Conservation (phyloP, 441 rosid genomes). For the Lepidium campestre region DNA sequence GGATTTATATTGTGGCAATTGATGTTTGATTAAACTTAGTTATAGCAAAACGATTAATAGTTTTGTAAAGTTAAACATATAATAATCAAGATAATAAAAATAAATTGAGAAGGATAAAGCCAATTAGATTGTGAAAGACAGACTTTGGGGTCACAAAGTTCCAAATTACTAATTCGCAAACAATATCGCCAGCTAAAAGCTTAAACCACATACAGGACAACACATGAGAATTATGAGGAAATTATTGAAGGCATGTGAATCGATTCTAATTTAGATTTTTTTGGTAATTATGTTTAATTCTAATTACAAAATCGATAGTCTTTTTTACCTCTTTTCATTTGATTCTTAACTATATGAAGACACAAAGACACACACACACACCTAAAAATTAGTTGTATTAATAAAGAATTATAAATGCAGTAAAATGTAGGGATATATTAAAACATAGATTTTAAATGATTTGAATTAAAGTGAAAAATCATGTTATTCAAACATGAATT, state of each 20-base stretch:
- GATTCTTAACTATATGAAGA: not conserved
- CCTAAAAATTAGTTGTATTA: too few species aligned
- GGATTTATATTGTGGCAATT: too few species aligned
- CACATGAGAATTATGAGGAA: not conserved
- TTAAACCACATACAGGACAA: not conserved
- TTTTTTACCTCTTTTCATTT: not conserved
- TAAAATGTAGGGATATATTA: too few species aligned
- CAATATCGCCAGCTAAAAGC: not conserved
- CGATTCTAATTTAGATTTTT: not conserved
- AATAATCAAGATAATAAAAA: not conserved
- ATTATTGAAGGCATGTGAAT: conserved; percentile 9
- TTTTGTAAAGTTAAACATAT: not conserved
- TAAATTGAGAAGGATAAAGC: not conserved
- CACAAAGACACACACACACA: too few species aligned
- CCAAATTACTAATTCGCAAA: not conserved
- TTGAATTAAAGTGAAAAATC: too few species aligned
- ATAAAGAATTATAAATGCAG: too few species aligned
- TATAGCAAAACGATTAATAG: too few species aligned
- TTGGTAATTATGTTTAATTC: not conserved
- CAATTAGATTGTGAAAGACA: not conserved
- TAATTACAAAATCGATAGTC: not conserved
- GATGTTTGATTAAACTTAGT: too few species aligned
- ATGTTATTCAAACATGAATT: too few species aligned
- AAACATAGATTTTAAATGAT: too few species aligned
- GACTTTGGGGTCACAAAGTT: conserved; percentile 5